phyloP scores from a whole-genome alignment of 2,329 filamentous ascomycete species.

The Aquanectria penicillioides region DNA sequence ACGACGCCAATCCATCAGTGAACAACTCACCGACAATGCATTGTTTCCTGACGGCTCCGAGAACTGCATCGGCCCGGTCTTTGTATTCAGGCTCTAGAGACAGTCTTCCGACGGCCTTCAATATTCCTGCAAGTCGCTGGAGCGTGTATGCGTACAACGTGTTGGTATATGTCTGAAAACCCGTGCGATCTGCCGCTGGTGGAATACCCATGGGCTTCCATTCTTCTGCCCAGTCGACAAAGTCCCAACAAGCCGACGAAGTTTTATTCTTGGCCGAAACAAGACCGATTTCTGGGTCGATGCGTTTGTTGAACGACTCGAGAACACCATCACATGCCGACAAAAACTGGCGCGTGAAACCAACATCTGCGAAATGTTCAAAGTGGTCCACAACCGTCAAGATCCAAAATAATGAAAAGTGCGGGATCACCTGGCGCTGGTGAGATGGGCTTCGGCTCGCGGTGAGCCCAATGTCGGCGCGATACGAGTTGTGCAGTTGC shows the following conservation, averaged over 20 bases:
- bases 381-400: conserved; percentile 48
- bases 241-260: conserved; percentile 45
- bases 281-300: conserved; percentile 3
- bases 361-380: conserved; percentile 44
- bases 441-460: conserved; percentile 48
- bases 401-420: conserved; percentile 50
- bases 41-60: conserved; percentile 37
- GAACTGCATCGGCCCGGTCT: conserved; percentile 25
- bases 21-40: conserved; percentile 47
- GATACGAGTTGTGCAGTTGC: conserved; percentile 37
- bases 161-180: conserved; percentile 37
- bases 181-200: conserved; percentile 45
- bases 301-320: conserved; percentile 34
- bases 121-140: too few relatives aligned
- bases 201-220: conserved; percentile 48
- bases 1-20: conserved; percentile 44
- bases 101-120: not conserved
- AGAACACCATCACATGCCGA: conserved; percentile 45
- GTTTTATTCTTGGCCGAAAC: conserved; percentile 23
- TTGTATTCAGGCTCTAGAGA: not conserved
- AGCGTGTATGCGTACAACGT: conserved; percentile 50
- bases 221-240: conserved; percentile 45
- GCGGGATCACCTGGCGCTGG: conserved; percentile 46
- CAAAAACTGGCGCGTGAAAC: conserved; percentile 42
- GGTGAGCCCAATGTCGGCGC: conserved; percentile 41